Evolutionary conservation across 2,329 filamentous ascomycete genomes (phyloP).

Genomic region (Coniochaeta sp.): DNA sequence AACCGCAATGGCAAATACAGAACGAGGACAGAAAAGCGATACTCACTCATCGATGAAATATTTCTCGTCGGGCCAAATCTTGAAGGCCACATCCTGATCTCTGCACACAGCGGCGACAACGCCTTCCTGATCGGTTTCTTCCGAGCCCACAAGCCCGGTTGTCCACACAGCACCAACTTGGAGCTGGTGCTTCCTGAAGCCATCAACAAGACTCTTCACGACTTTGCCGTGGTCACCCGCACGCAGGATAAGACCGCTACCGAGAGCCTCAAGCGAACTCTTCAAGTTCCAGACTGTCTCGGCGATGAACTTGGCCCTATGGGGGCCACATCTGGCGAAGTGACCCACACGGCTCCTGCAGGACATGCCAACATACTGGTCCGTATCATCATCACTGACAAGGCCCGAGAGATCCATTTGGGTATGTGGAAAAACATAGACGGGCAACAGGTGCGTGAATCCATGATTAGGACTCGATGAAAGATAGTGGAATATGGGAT

Average conservation of each 20-base stretch:
- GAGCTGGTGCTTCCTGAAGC: constrained; percentile 28
- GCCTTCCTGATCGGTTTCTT: constrained; percentile 60
- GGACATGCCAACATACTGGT: constrained; percentile 25
- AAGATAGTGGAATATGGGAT: constrained; percentile 60
- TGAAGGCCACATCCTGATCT: constrained; percentile 48
- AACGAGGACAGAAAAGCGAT: background rate
- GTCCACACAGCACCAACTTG: constrained; percentile 65
- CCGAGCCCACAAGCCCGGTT: constrained; percentile 60
- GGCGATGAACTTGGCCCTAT: constrained; percentile 64
- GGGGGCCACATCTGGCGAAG: constrained; percentile 68
- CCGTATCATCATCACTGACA: constrained; percentile 52
- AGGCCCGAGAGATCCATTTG: constrained; percentile 73
- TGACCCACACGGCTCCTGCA: constrained; percentile 53
- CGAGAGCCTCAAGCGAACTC: constrained; percentile 45
- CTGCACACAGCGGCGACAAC: constrained; percentile 45
- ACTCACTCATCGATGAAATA: constrained; percentile 74
- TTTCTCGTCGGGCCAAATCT: constrained; percentile 66
- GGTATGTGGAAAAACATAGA: constrained; percentile 61
- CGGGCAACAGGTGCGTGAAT: constrained; percentile 62
- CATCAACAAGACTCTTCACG: constrained; percentile 47
- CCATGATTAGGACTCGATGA: constrained; percentile 39
- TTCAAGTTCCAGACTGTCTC: constrained; percentile 70
- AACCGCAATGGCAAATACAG: background rate
- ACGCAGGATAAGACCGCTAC: constrained; percentile 55
- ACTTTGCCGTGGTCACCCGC: constrained; percentile 55